phyloP scores from a whole-genome alignment of 306 rosid species.

The Prunus davidiana region DNA sequence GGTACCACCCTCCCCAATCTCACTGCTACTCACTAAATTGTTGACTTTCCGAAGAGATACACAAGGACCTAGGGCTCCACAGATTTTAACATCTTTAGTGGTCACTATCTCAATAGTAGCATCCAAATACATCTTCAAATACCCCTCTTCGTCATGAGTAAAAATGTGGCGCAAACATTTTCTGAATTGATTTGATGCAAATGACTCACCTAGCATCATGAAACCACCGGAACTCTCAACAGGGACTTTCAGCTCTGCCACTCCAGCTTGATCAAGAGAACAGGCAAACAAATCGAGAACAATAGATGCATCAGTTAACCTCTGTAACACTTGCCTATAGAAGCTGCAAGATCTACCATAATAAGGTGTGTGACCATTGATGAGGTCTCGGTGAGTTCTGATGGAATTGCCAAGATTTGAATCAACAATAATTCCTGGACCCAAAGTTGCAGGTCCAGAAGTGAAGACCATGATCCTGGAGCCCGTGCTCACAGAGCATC shows the following conservation, averaged over 20 bases:
- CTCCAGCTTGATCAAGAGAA: conserved; percentile 91
- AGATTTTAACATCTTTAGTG: conserved; percentile 72
- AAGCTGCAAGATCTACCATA: conserved; percentile 50
- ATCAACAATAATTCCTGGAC: conserved; percentile 73
- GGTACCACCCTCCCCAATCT: conserved; percentile 82
- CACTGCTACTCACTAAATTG: conserved; percentile 49
- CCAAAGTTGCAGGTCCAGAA: conserved; percentile 82
- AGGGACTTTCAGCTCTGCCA: conserved; percentile 62
- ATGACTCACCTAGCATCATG: conserved; percentile 74
- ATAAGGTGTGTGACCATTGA: conserved; percentile 51
- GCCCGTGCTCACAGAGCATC: conserved; percentile 55
- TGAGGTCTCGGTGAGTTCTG: conserved; percentile 72
- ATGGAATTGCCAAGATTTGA: conserved; percentile 50
- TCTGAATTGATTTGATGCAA: conserved; percentile 64
- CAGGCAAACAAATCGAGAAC: conserved; percentile 79
- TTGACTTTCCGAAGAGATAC: conserved; percentile 62
- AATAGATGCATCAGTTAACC: conserved; percentile 54
- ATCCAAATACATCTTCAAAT: conserved; percentile 68
- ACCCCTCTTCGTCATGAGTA: conserved; percentile 49
- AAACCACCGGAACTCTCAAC: conserved; percentile 80
- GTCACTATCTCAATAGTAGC: conserved; percentile 83
- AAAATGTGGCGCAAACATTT: conserved; percentile 64
- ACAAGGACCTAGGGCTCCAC: conserved; percentile 95
- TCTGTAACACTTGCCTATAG: conserved; percentile 50
- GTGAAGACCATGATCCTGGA: conserved; percentile 86